Evolutionary conservation across 2,329 filamentous ascomycete species (phyloP).

Genomic region (Calonectria henricotiae): DNA sequence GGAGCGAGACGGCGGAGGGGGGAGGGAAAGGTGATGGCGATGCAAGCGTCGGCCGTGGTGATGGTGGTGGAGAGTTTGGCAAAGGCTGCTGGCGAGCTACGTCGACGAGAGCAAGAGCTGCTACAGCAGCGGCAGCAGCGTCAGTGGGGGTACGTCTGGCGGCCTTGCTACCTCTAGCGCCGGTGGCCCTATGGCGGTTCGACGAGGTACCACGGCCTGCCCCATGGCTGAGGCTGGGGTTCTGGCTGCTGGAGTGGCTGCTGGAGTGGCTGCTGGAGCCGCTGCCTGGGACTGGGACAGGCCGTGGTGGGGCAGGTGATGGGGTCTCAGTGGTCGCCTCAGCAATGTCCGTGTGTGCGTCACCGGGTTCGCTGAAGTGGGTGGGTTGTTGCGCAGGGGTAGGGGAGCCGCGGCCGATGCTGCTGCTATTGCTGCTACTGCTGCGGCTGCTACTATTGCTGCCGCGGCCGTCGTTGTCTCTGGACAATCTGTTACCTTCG

Average conservation of each 20-base stretch:
- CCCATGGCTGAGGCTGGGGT: slow-evolving; percentile 15
- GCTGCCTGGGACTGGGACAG: slow-evolving; percentile 19
- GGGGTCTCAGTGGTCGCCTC: slow-evolving; percentile 54
- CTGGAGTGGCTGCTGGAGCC: slow-evolving; percentile 11
- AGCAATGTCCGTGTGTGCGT: slow-evolving; percentile 37
- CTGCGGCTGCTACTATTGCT: slow-evolving; percentile 38
- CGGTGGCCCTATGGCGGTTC: slow-evolving; percentile 24
- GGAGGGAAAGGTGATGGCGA: slow-evolving; percentile 56
- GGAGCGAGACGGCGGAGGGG: slow-evolving; percentile 54
- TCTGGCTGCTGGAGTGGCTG: slow-evolving; percentile 10
- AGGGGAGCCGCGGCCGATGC: slow-evolving; percentile 44
- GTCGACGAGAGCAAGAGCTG: slow-evolving; percentile 54
- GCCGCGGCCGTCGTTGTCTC: slow-evolving; percentile 50
- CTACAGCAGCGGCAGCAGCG: slow-evolving; percentile 38
- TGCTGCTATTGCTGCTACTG: slow-evolving; percentile 28
- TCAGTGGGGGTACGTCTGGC: slow-evolving; percentile 24
- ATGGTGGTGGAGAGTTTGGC: slow-evolving; percentile 62
- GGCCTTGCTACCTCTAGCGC: slow-evolving; percentile 23
- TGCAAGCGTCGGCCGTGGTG: slow-evolving; percentile 55
- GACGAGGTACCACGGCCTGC: slow-evolving; percentile 17
- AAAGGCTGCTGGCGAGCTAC: slow-evolving; percentile 61
- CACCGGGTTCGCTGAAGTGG: slow-evolving; percentile 21
- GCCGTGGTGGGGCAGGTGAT: slow-evolving; percentile 53
- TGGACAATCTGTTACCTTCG: slow-evolving; percentile 44
- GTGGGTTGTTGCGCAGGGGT: slow-evolving; percentile 42